Evolutionary conservation across 768 basidiomycete species (phyloP), one percentile per base, ranked within the genome.

Genomic region (Favolaschia claudopus): DNA sequence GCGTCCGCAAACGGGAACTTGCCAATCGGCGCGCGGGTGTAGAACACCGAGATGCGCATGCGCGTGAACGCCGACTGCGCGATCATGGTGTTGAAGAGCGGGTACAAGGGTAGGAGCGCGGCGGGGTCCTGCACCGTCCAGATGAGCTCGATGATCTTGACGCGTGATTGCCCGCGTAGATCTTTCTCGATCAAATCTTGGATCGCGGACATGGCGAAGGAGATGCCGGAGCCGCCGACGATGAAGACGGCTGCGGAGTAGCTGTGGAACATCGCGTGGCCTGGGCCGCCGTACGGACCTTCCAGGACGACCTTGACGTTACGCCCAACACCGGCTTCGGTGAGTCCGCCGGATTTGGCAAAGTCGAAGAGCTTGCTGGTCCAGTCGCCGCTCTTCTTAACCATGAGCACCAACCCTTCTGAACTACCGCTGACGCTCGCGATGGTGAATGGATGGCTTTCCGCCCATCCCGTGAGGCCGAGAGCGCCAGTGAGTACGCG

Each of bases 391-490:
- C 75, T 69, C 34, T 72, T 77, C 70, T 85, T 86, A 51, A 76
- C 77, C 68, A 85, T 73, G 55, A 87, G 63, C 12, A 81, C 78
- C 56, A 87, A 48, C 0, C 85, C 84, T 27, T 82, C 79, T 68
- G 25, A 78, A 72, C 85, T 84, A 25, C 54, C 58, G 22, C 38
- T 48, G n/a, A 52, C 80, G 39, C 77, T 81, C 2, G 85, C 80
- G 48, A 88, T 84, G 5, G 87, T 84, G 70, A 88, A 88, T 2
- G 86, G 87, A 52, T 89, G 88, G 8, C 70, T 70, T 62, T 86
- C 82, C 10, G 77, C 66, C 73, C 78, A 76, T 10, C 74, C 77
- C 38, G 70, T 64, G 37, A 69, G 32, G 4, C 82, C 81, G 67
- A 82, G 72, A 1, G 70, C 70, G 4, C 72, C 52, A n/a, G 76